phyloP scores from a whole-genome alignment of 2,329 filamentous ascomycete genomes.

The Trichoderma harzianum region DNA sequence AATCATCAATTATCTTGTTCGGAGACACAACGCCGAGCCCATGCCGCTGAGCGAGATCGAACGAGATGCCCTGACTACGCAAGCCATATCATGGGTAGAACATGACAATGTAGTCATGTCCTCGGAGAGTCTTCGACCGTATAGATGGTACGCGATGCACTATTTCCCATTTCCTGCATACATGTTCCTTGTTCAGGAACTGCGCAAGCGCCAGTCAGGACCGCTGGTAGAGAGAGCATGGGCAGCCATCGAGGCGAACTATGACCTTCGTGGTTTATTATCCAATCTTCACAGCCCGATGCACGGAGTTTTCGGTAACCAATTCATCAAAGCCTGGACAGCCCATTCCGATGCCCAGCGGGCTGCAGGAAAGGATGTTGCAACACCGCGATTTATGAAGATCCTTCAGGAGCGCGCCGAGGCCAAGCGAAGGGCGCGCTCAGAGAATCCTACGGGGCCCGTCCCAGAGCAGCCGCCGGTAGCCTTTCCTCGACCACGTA shows the following conservation, averaged over 20 bases:
- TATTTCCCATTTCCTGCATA: conserved; percentile 61
- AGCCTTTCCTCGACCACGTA: conserved; percentile 24
- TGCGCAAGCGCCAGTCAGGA: conserved; percentile 51
- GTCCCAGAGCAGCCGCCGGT: conserved; percentile 26
- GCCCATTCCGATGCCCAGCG: conserved; percentile 49
- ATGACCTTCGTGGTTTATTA: conserved; percentile 49
- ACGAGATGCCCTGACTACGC: conserved; percentile 50
- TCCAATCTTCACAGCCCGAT: conserved; percentile 52
- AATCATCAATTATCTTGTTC: conserved; percentile 51
- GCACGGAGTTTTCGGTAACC: conserved; percentile 54
- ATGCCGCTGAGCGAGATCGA: conserved; percentile 43
- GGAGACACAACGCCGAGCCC: conserved; percentile 40
- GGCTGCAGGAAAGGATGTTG: conserved; percentile 41
- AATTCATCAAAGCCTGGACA: conserved; percentile 62
- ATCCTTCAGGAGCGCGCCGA: conserved; percentile 45
- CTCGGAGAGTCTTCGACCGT: conserved; percentile 49
- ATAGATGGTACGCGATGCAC: conserved; percentile 57
- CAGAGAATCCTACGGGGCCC: conserved; percentile 28
- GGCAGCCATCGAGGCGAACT: conserved; percentile 54
- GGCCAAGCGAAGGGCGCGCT: conserved; percentile 31
- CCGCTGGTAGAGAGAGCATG: conserved; percentile 57
- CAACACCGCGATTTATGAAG: conserved; percentile 46
- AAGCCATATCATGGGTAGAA: conserved; percentile 57
- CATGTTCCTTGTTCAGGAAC: conserved; percentile 56
- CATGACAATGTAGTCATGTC: conserved; percentile 56